Evolutionary conservation across 805 yeast genomes (phyloP), one percentile per base, ranked within the genome.

Genomic region (Pichia nakasei): DNA sequence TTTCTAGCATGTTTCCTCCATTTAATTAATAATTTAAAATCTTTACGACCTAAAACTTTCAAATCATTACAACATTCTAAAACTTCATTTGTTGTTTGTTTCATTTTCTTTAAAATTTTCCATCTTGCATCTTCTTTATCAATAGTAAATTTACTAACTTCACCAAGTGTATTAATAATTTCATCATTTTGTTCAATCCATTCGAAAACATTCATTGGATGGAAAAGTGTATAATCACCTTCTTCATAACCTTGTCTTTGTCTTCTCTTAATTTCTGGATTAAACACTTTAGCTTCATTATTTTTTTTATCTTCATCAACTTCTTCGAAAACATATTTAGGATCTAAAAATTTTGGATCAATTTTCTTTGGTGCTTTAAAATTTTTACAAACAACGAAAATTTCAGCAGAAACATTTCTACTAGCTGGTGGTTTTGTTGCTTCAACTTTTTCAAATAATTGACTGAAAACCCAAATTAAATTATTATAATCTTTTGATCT

Each of bases 391-490:
- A 89, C 97, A 38, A 93, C 98, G 60, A 93, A 93, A 58, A 93
- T 93, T 72, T 93, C 99, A 3, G 99, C 99, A 60, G 97, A 91
- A 29, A 93, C 99, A 65, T 87, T 88, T 80, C 99, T 89, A 33
- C 97, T 88, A 9, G 97, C 89, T 9, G 99, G 97, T 8, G 99
- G 99, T 60, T 93, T 93, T 0, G 99, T 93, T 18, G 99, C 99
- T 64, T 93, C 97, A 43, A 93, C 97, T 59, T 84, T 89, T 43
- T 88, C 96, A 59, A 93, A 93, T 45, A 93, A 71, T 64, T 93
- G 98, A 58, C 87, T 88, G 68, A 93, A 91, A 4, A 91, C 95
- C 99, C 99, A 93, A 76, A 93, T 76, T 52, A 93, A 74, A 63
- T 91, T 93, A 65, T 93, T 93, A 67, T 93, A 93, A 70, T 93